phyloP scores from a whole-genome alignment of 2,329 filamentous ascomycete species.

The Cladosporium sp. region DNA sequence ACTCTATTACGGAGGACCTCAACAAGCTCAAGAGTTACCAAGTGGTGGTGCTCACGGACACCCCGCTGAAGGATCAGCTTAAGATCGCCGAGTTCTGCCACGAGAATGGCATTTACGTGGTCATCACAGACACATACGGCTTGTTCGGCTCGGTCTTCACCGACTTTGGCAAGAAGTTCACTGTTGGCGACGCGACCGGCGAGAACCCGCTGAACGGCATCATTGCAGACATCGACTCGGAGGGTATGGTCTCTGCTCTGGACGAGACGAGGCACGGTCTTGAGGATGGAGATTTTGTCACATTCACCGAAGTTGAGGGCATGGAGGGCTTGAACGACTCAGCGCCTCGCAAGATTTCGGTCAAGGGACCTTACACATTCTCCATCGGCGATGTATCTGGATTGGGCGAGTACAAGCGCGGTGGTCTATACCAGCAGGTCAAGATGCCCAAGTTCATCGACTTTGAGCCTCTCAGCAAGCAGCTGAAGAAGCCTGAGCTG shows the following conservation, averaged over 20 bases:
- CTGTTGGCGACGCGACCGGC: constrained; percentile 82
- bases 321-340: constrained; percentile 83
- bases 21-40: constrained; percentile 86
- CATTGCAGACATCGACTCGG: constrained; percentile 81
- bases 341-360: constrained; percentile 83
- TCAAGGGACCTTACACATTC: constrained; percentile 95
- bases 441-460: constrained; percentile 96
- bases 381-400: constrained; percentile 90
- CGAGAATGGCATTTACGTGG: constrained; percentile 84
- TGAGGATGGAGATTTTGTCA: constrained; percentile 94
- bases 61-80: constrained; percentile 74
- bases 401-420: constrained; percentile 80
- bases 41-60: constrained; percentile 84
- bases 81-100: constrained; percentile 91
- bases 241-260: constrained; percentile 84
- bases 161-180: constrained; percentile 94
- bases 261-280: constrained; percentile 94
- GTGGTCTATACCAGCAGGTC: constrained; percentile 89
- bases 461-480: constrained; percentile 75
- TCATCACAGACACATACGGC: constrained; percentile 84
- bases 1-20: constrained; percentile 69
- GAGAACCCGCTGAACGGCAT: constrained; percentile 87
- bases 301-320: constrained; percentile 87
- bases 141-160: constrained; percentile 96
- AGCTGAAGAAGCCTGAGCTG: constrained; percentile 83